Conservation (phyloP, 176 grass and related monocot species). For the Phyllostachys edulis region DNA sequence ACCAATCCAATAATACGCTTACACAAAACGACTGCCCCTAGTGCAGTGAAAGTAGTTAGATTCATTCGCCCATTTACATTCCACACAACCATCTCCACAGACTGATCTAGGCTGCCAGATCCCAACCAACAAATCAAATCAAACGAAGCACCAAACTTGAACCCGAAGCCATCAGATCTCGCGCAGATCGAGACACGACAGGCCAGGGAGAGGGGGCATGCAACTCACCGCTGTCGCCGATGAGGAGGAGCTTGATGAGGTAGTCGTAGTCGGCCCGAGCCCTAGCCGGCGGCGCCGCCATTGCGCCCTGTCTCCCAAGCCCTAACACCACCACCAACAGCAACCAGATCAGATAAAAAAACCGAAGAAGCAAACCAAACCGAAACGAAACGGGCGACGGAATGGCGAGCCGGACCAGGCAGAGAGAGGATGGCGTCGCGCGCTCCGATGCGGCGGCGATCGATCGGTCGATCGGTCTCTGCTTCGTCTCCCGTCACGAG, state of each 20-base stretch:
- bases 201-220: too few species aligned
- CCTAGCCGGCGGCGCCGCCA: slow-evolving; percentile 59
- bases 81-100: not conserved
- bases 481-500: slow-evolving; percentile 13
- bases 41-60: not conserved
- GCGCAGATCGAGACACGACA: not conserved
- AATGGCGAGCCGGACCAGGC: slow-evolving; percentile 17
- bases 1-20: not conserved
- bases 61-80: slow-evolving; percentile 8
- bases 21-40: not conserved
- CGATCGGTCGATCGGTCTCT: not conserved
- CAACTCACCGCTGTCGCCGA: slow-evolving; percentile 61
- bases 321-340: slow-evolving; percentile 15
- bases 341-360: slow-evolving; percentile 13
- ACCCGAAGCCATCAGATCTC: slow-evolving; percentile 20
- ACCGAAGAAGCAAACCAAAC: not conserved
- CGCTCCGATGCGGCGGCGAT: slow-evolving; percentile 4
- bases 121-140: not conserved
- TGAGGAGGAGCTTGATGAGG: slow-evolving; percentile 63
- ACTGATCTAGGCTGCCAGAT: slow-evolving; percentile 21
- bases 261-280: slow-evolving; percentile 62
- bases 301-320: slow-evolving; percentile 30
- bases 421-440: not conserved
- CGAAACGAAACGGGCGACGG: not conserved
- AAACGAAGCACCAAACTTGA: not conserved